Base-by-base conservation (phyloP, 352 stramenopile species). In the Chloridella minuta region DNA sequence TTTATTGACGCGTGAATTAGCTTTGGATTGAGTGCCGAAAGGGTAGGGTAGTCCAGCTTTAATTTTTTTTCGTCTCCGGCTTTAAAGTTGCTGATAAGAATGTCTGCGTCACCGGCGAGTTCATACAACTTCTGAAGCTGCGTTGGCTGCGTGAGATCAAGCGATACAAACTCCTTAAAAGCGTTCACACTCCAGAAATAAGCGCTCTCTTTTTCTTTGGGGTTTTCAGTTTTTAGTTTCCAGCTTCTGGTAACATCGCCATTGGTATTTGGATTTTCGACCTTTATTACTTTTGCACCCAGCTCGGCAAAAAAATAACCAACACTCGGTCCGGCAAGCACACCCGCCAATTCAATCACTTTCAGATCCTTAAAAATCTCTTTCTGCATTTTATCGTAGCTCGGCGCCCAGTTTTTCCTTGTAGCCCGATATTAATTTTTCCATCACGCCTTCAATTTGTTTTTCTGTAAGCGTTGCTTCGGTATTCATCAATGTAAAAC, bases 161-260 rank as follows among this genome's bases (percentile, higher is more conserved):
- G 28, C 2, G 51, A 86, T 0, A 87, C 25, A 27, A 52, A 88
- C 28, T 88, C 80, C 23, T 88, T 88, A 0, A 52, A 85, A 3
- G 86, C 40, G 22, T 88, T 88, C 23, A 52, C 85, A 23, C 27
- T 51, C 10, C 22, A 87, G 23, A 88, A 88, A 23, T 88, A 88
- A 28, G 87, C 87, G 2, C 27, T 86, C 2, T 51, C 49, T 16
- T 51, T 28, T 18, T 80, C 80, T 22, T 88, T 10, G 10, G 25
- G 21, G 16, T 49, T 2, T 52, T 88, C 87, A 3, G 23, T 85
- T 2, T 22, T 28, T 18, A 87, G 49, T 66, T 80, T 0, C 87
- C 87, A 88, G 10, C 85, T 88, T 2, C 87, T 49, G 3, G 87
- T 88, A 21, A 88, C 87, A 49, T 88, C 87, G 24, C 87, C 87